Base-by-base conservation (phyloP, 129 eudicot species). In the Silybum marianum region DNA sequence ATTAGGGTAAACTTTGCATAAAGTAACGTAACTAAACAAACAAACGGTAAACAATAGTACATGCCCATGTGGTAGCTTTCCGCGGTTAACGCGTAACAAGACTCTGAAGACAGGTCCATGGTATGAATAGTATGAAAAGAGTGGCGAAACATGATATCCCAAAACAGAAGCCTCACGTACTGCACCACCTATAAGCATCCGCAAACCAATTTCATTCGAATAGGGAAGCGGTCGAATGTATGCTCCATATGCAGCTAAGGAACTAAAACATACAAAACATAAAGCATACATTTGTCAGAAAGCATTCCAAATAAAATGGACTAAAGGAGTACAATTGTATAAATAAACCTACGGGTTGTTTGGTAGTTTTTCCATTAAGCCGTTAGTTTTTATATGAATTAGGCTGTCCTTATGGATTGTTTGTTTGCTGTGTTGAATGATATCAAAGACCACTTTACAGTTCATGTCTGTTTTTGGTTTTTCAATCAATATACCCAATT, bases 101-200 rank as follows among this genome's bases (percentile, higher is more conserved):
- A 85, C 91, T 83, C 99, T 89, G 79, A 95, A 95, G 25, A 95
- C 98, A 30, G 99, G 99, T 39, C 99, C 98, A 69, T 95, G 99
- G 82, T 90, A 95, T 6, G 99, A 95, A 79, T 95, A 95, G 85
- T 91, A 92, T 16, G 99, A 95, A 86, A 95, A 95, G 34, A 95
- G 93, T 13, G 99, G 99, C 5, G 83, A 74, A 75, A 95, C 91
- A 66, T 87, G 78, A 81, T 95, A 92, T 62, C 98, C 99, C 86
- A 95, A 83, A 44, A 89, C 91, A 71, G 93, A 87, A 71, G 99
- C 99, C 73, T 95, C 99, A 10, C 98, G 86, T 26, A 91, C 78
- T 28, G 98, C 99, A 40, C 99, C 99, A 24, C 93, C 97, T 48
- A 95, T 93, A 62, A 95, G 93, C 99, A 95, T 95, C 85, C 99